Evolutionary conservation across 768 basidiomycete species (phyloP).

Genomic region (Hygrocybe punicea): DNA sequence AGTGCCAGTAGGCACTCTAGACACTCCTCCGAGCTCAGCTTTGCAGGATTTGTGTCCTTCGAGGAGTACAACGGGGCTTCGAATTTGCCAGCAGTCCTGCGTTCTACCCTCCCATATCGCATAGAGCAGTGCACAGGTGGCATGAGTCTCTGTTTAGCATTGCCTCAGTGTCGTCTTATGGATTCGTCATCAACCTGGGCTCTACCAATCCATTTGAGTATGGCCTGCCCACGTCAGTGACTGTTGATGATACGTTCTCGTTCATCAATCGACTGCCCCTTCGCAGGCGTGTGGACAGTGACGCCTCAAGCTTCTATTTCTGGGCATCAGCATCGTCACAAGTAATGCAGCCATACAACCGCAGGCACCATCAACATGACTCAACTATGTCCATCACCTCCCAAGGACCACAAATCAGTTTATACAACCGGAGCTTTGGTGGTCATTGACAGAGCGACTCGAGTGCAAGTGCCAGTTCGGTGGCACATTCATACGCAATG

Average conservation of each 20-base stretch:
- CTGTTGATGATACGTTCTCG: constrained; percentile 72
- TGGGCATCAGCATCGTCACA: constrained; percentile 36
- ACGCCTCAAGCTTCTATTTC: constrained; percentile 78
- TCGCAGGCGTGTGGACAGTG: constrained; percentile 64
- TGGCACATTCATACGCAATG: constrained; percentile 53
- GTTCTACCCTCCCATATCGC: constrained; percentile 59
- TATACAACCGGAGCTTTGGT: constrained; percentile 65
- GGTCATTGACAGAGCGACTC: constrained; percentile 57
- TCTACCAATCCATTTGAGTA: constrained; percentile 73
- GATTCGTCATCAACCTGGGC: constrained; percentile 61
- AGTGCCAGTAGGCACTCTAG: constrained; percentile 36
- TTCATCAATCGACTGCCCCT: constrained; percentile 45
- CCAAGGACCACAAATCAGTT: constrained; percentile 62
- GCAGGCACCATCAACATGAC: constrained; percentile 59
- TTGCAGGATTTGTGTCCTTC: constrained; percentile 70
- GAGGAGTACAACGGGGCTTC: constrained; percentile 77
- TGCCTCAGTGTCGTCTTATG: constrained; percentile 77
- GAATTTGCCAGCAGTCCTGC: constrained; percentile 63
- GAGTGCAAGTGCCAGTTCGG: constrained; percentile 52
- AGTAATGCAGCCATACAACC: constrained; percentile 30
- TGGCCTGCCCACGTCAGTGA: constrained; percentile 53
- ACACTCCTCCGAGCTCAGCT: constrained; percentile 57
- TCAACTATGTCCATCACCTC: constrained; percentile 56
- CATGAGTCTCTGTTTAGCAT: constrained; percentile 69
- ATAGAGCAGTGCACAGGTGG: constrained; percentile 40